These are phyloP conservation scores for Verticillium tricorpus DNA, from an alignment of 2,329 filamentous ascomycete genomes.

Conservation along the genomic window DNA sequence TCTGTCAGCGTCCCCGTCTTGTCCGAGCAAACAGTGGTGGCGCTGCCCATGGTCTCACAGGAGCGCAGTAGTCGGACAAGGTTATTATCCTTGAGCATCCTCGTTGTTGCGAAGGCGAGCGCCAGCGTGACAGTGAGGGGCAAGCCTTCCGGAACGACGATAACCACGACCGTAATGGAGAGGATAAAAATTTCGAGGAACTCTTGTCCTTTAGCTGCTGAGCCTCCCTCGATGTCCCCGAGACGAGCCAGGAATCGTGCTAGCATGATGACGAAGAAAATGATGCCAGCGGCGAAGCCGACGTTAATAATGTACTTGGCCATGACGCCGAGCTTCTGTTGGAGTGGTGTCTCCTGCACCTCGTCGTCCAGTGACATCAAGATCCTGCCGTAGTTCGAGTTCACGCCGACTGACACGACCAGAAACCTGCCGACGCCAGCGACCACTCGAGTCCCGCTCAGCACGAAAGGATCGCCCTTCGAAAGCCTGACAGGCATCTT, in stretches of 20 bases:
- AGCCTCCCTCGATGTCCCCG: constrained; percentile 20
- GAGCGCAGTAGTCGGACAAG: constrained; percentile 53
- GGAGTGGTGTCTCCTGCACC: constrained; percentile 47
- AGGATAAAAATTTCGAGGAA: constrained; percentile 55
- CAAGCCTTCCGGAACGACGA: constrained; percentile 55
- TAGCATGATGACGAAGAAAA: constrained; percentile 20
- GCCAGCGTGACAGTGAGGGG: constrained; percentile 57
- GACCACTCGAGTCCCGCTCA: constrained; percentile 49
- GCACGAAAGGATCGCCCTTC: constrained; percentile 60
- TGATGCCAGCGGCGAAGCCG: constrained; percentile 58
- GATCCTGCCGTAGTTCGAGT: constrained; percentile 49
- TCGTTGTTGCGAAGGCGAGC: constrained; percentile 55
- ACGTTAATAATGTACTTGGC: constrained; percentile 36
- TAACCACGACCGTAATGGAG: constrained; percentile 53
- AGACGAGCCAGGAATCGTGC: neutral
- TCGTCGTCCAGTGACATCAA: constrained; percentile 50
- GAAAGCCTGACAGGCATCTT: constrained; percentile 58
- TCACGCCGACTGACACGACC: constrained; percentile 48
- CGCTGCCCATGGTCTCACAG: constrained; percentile 60
- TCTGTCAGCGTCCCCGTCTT: constrained; percentile 63
- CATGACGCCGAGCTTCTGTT: constrained; percentile 43
- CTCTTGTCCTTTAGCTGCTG: constrained; percentile 45
- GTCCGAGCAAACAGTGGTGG: constrained; percentile 58
- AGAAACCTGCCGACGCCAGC: constrained; percentile 45
- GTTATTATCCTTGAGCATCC: constrained; percentile 60